Conservation (phyloP, 2,329 filamentous ascomycete species). For the Calcarisporium arbuscula region DNA sequence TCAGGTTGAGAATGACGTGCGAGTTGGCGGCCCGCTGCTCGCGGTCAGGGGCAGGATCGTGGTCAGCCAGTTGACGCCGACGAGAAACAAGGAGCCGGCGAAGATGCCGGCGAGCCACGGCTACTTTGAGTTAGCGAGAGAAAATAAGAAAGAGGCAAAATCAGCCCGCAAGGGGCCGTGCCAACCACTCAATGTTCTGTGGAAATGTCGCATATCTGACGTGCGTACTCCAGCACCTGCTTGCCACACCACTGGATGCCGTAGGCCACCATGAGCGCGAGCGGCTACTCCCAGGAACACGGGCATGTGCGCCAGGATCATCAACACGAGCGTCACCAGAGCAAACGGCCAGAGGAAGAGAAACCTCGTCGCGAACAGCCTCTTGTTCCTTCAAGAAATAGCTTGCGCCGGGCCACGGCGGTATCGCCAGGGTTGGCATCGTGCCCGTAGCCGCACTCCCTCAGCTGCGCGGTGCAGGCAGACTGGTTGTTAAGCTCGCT, state of each 20-base stretch:
- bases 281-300: conserved; percentile 71
- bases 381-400: conserved; percentile 70
- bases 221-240: conserved; percentile 74
- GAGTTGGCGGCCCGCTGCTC: conserved; percentile 18
- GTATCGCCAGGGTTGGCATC: conserved; percentile 65
- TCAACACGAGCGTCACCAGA: conserved; percentile 64
- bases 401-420: conserved; percentile 66
- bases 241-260: conserved; percentile 71
- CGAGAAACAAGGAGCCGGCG: conserved; percentile 75
- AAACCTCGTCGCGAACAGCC: conserved; percentile 73
- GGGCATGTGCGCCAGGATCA: conserved; percentile 66
- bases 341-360: conserved; percentile 85
- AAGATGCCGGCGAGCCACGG: conserved; percentile 95
- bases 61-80: conserved; percentile 69
- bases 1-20: conserved; percentile 70
- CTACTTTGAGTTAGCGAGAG: conserved; percentile 30
- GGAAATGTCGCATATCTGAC: conserved; percentile 80
- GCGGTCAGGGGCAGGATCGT: conserved; percentile 54
- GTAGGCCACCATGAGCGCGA: conserved; percentile 60
- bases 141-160: conserved; percentile 7
- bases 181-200: conserved; percentile 68
- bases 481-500: conserved; percentile 80
- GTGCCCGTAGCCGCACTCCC: conserved; percentile 76
- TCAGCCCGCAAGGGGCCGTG: background rate
- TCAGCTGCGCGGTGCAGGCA: conserved; percentile 75